phyloP scores from a whole-genome alignment of 352 stramenopile genomes.

The Phytophthora melonis region DNA sequence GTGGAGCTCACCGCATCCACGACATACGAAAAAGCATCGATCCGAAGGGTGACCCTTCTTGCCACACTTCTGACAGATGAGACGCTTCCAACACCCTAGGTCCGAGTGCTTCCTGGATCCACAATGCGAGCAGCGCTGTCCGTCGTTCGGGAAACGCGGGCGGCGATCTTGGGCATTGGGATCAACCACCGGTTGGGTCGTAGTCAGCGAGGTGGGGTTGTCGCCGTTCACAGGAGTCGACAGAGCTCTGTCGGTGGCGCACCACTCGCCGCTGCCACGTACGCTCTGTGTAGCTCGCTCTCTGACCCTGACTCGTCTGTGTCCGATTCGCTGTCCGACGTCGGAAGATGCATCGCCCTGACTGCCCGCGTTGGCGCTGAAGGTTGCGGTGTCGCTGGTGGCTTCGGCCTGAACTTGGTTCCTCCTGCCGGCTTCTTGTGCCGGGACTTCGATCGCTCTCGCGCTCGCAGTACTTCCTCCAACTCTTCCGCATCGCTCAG shows the following conservation, averaged over 20 bases:
- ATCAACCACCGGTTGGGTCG: no score
- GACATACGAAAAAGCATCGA: constrained; percentile 18
- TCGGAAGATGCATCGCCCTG: neutral
- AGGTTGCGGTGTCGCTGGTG: neutral
- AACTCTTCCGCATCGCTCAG: constrained; percentile 3
- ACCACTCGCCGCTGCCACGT: neutral
- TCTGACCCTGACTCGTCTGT: neutral
- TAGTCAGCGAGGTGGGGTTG: no score
- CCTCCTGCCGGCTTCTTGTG: constrained; percentile 10
- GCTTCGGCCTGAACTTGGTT: constrained; percentile 2
- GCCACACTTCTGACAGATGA: constrained; percentile 15
- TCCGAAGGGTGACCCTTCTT: constrained; percentile 16
- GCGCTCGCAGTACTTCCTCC: neutral
- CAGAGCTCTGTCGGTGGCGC: no score
- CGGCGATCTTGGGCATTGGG: neutral
- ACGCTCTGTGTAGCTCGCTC: neutral
- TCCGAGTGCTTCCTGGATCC: neutral
- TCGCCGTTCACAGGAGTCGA: no score
- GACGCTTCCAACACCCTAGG: constrained; percentile 17
- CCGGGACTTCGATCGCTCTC: neutral
- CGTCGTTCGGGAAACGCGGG: neutral
- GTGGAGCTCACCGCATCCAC: constrained; percentile 17
- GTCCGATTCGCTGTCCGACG: neutral
- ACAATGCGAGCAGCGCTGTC: constrained; percentile 1
- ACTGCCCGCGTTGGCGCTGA: neutral